Conservation (phyloP, 257 asterid genomes). For the Nicotiana benthamiana region DNA sequence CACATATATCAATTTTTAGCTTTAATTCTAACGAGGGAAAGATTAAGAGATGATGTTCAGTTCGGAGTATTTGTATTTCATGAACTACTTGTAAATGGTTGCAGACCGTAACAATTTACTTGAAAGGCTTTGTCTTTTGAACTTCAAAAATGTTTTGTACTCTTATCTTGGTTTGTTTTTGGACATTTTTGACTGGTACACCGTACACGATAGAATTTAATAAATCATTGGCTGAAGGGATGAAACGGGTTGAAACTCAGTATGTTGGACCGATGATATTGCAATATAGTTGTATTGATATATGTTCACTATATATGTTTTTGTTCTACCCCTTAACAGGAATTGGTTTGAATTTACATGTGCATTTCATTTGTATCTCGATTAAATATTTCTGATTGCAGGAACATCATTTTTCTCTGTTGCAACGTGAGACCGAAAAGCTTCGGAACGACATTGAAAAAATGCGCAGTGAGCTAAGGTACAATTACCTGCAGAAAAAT, state of each 20-base stretch:
- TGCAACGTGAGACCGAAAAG: slow-evolving; percentile 59
- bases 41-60: too few relatives aligned
- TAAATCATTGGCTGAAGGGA: background rate
- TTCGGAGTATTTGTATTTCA: too few relatives aligned
- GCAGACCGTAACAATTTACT: too few relatives aligned
- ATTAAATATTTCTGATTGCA: slow-evolving; percentile 9
- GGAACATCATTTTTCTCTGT: slow-evolving; percentile 62
- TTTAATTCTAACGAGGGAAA: too few relatives aligned
- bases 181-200: background rate
- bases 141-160: background rate
- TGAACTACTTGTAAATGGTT: too few relatives aligned
- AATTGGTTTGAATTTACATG: background rate
- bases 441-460: slow-evolving; percentile 53
- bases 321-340: too few relatives aligned
- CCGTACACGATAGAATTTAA: background rate
- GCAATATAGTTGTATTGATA: background rate
- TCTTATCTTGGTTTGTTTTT: too few relatives aligned
- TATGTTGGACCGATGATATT: background rate
- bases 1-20: too few relatives aligned
- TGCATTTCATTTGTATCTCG: background rate
- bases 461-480: slow-evolving; percentile 64
- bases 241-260: background rate
- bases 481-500: background rate
- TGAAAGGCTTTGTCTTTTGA: background rate
- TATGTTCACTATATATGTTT: background rate